Evolutionary conservation across 495 filamentous ascomycete genomes (phyloP), one percentile per base, ranked within the genome.

Genomic region (Alectoria sarmentosa): DNA sequence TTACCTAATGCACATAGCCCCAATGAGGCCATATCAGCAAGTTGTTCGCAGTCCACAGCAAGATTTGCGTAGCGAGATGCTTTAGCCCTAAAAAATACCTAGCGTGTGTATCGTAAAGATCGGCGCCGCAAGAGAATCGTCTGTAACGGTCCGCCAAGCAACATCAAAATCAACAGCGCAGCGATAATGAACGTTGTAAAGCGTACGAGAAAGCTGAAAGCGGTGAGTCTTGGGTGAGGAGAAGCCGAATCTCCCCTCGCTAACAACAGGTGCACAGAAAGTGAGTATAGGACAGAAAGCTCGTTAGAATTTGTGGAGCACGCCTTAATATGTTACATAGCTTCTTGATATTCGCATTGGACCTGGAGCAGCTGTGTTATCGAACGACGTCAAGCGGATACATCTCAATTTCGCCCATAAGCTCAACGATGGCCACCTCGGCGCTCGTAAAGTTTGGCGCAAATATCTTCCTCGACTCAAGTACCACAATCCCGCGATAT

Each of bases 371-470:
- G 88, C 88, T 21, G 78, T 90, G 67, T 79, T 98, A 42, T 88
- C 91, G 2, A 72, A 76, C 70, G 86, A 92, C 67, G 85, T 98
- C 59, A 88, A 89, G 63, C 81, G 88, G 65, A 87, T 98, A 73
- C 89, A 92, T 76, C 75, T 98, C 71, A 85, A 89, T 67, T 96
- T 96, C 74, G 85, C 88, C 19, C 69, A 69, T 48, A 87, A 82
- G 67, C 80, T 84, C 62, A 77, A 83, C 23, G 81, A 81, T 38
- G 90, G 89, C 30, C 89, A 96, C 74, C 81, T 88, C 72, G 93
- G 93, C 32, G 85, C 94, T 41, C 88, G 89, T 64, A 90, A 91
- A 80, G 96, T 98, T 82, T 96, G 91, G 92, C 85, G 83, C 58
- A 76, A 84, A 44, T 88, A 84, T 69, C 86, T 98, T 39, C 89